These are phyloP conservation scores for Amanita polypyramis DNA, from an alignment of 768 basidiomycete genomes.

Conservation along the genomic window DNA sequence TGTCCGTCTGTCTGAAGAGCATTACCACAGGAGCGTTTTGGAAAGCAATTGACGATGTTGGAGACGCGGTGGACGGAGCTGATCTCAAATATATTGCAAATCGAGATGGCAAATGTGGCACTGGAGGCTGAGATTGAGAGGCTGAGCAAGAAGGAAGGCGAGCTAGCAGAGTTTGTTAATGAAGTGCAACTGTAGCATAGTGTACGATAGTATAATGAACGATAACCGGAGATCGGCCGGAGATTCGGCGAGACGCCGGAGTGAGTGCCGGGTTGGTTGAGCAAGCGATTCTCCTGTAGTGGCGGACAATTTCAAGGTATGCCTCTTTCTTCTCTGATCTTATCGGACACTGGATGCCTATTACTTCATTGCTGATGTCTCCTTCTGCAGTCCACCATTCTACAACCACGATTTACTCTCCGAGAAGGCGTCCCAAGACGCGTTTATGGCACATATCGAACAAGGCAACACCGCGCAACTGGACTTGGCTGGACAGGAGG, in stretches of 20 bases:
- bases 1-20: neutral
- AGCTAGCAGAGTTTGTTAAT: conserved; percentile 41
- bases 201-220: neutral
- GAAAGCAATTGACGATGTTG: conserved; percentile 67
- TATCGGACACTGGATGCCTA: neutral
- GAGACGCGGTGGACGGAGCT: conserved; percentile 92
- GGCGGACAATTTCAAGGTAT: conserved; percentile 29
- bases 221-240: conserved; percentile 5
- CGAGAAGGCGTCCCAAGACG: conserved; percentile 53
- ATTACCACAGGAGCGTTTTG: conserved; percentile 55
- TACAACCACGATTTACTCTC: neutral
- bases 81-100: conserved; percentile 82
- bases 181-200: neutral
- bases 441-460: conserved; percentile 73
- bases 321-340: conserved; percentile 9
- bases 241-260: conserved; percentile 4
- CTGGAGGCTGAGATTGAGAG: conserved; percentile 71
- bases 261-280: conserved; percentile 4
- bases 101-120: conserved; percentile 91
- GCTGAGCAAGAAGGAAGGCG: conserved; percentile 48
- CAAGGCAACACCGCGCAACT: conserved; percentile 32
- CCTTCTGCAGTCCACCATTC: neutral
- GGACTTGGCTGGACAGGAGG: conserved; percentile 32
- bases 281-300: conserved; percentile 16
- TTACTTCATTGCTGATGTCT: neutral